phyloP scores from a whole-genome alignment of 257 asterid species.

The Mitragyna speciosa region DNA sequence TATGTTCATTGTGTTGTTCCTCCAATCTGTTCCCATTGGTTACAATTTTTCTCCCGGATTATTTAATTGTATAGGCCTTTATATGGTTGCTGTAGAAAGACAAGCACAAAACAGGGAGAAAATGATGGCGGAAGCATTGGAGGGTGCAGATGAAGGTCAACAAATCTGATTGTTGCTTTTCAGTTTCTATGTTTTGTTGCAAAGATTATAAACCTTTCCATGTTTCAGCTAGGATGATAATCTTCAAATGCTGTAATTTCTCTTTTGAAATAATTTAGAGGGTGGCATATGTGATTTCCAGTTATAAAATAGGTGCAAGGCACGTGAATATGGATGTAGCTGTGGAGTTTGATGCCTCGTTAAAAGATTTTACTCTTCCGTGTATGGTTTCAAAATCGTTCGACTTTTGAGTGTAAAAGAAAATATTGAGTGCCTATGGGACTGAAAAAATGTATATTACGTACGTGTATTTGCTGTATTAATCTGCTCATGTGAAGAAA shows the following conservation, averaged over 20 bases:
- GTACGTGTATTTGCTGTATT: neutral
- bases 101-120: slow-evolving; percentile 73
- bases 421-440: neutral
- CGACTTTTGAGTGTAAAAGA: neutral
- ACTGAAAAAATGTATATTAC: neutral
- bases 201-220: neutral
- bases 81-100: slow-evolving; percentile 88
- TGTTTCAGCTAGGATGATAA: neutral
- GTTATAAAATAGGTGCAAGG: neutral
- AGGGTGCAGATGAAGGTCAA: slow-evolving; percentile 48
- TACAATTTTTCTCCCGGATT: neutral
- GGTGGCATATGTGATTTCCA: neutral
- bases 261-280: neutral
- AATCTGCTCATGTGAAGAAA: neutral
- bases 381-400: neutral
- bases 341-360: neutral
- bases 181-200: neutral
- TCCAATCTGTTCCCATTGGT: neutral
- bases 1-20: neutral
- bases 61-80: slow-evolving; percentile 50
- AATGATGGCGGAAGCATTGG: slow-evolving; percentile 60
- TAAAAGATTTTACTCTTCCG: neutral
- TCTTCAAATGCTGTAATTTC: neutral
- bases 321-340: neutral
- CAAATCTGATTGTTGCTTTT: slow-evolving; percentile 21